Base-by-base conservation (phyloP, 116 monocot species). In the Thalassia testudinum region DNA sequence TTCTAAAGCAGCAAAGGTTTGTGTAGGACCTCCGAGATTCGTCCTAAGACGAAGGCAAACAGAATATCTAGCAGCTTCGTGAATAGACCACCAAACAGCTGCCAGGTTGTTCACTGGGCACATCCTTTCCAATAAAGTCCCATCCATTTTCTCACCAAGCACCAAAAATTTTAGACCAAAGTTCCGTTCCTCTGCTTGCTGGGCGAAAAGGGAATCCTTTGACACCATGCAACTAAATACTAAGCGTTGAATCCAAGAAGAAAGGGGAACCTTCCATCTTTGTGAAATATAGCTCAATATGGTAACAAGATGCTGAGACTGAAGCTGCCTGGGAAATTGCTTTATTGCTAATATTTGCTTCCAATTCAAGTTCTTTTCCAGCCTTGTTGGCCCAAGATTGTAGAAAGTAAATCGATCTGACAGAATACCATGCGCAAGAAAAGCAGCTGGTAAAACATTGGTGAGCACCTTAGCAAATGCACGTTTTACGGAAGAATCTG, bases 1-100 rank as follows among this genome's bases (percentile, higher is more conserved):
- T 57, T 95, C 95, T 21, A 95, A 72, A 64, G 88, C 78, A 53
- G 95, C 95, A 84, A 95, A 95, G 49, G 95, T 95, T 49, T 85
- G 88, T 15, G 95, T 68, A 0, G 95, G 85, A 16, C 95, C 85
- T 64, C 95, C 95, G 58, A 85, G 76, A 54, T 85, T 84, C 29
- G 95, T 95, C 66, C 95, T 78, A 52, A 95, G 88, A 52, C 95
- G 95, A 60, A 87, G 71, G 61, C 60, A 52, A 49, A 85, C 70
- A 58, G 78, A 78, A 60, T 79, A 59, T 49, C 95, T 71, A 42
- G 95, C 84, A 54, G 95, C 84, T 72, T 88, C 95, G 70, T 95
- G 73, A 50, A 82, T 70, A 43, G 71, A 68, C 95, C 88, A 95
- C 95, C 95, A 95, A 60, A 85, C 54, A 12, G 88, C 75, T 72